Base-by-base conservation (phyloP, 768 basidiomycete species). In the Naematelia aurantialba region DNA sequence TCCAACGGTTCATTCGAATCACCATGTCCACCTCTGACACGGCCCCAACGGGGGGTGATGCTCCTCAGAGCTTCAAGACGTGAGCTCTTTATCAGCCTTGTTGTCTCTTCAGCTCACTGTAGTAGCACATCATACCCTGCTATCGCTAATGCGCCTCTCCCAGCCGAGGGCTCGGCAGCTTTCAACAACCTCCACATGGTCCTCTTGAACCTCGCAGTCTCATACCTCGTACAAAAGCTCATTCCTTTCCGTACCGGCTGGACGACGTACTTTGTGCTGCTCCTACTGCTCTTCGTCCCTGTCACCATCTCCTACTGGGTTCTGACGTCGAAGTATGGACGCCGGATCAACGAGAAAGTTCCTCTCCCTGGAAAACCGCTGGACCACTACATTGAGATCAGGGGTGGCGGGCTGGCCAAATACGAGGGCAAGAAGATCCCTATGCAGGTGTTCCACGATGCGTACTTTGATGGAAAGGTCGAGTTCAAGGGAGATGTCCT, bases 401-500 rank as follows among this genome's bases (percentile, higher is more conserved):
- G 89, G 60, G 91, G 94, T 80, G 78, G 80, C 0, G 87, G 86
- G 59, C 83, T 98, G 74, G 89, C 85, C 80, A 81, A 85, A 59
- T 98, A 93, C 80, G 78, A 84, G 29, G 87, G 86, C 64, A 89
- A 86, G 79, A 98, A 96, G 79, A 97, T 99, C 58, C 92, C 92
- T 52, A 93, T 96, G 87, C 94, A 99, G 79, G 79, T 89, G 66
- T 94, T 96, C 82, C 87, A 98, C 74, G 96, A 99, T 81, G 89
- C 91, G 63, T 98, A 88, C 80, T 97, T 99, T 76, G 91, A 93
- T 51, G 87, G 87, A 50, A 97, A 97, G 80, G 85, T 93, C 61
- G 93, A 97, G 56, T 89, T 99, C 77, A 99, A 97, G 52, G 92
- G 94, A 89, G 96, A 99, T 74, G 86, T 97, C 44, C 81, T 99